Conservation (phyloP, 1,284 basidiomycete species). For the Volvariella volvacea region DNA sequence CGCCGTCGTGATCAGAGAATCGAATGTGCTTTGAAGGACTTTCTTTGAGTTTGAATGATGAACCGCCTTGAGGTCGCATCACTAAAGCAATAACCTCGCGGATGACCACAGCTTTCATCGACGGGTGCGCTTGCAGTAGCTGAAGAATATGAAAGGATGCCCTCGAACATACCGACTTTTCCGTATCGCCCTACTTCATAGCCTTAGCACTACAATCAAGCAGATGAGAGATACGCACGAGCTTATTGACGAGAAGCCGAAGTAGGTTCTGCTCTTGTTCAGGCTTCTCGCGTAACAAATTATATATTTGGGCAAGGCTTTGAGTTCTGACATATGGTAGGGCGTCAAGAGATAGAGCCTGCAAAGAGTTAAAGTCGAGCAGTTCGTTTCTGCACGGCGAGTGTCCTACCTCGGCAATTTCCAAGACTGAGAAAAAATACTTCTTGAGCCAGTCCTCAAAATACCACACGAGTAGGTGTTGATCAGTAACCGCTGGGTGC, state of each 20-base stretch:
- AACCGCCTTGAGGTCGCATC: constrained; percentile 25
- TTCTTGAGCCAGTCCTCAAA: constrained; percentile 99
- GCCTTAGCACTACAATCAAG: neutral
- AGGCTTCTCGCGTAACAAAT: constrained; percentile 82
- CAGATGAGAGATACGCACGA: constrained; percentile 41
- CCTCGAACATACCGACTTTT: constrained; percentile 84
- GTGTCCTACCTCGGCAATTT: constrained; percentile 83
- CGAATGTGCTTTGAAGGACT: constrained; percentile 34
- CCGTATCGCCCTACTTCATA: constrained; percentile 72
- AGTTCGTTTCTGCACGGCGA: neutral
- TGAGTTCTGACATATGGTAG: constrained; percentile 86
- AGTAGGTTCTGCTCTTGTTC: constrained; percentile 98
- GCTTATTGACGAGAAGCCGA: constrained; percentile 89
- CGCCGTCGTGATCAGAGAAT: constrained; percentile 26
- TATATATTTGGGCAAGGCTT: constrained; percentile 68
- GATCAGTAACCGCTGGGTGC: constrained; percentile 64
- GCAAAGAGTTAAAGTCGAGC: constrained; percentile 12
- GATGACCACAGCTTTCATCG: constrained; percentile 90
- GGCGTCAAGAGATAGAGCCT: constrained; percentile 84
- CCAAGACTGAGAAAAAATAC: constrained; percentile 90
- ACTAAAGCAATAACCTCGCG: constrained; percentile 81
- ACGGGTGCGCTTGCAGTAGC: constrained; percentile 85
- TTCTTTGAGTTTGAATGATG: constrained; percentile 30
- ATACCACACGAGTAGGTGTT: constrained; percentile 77
- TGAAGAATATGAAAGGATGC: constrained; percentile 88